phyloP scores from a whole-genome alignment of 345 rosid species.

The Rubroshorea leprosula region DNA sequence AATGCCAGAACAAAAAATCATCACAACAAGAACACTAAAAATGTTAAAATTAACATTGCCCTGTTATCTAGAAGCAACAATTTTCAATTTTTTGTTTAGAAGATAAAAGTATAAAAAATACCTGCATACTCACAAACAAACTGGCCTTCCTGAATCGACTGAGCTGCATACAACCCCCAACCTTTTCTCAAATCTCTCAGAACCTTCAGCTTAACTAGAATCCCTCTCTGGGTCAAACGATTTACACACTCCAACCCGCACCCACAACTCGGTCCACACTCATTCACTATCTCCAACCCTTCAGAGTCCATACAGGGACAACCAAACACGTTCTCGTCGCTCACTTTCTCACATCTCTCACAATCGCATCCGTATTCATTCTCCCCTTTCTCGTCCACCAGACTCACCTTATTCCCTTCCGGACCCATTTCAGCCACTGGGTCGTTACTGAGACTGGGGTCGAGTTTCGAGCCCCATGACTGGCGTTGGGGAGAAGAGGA shows the following conservation, averaged over 20 bases:
- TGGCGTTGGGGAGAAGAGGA: conserved; percentile 36
- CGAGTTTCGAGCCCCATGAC: conserved; percentile 39
- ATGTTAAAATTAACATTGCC: no score
- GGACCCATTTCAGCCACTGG: not conserved
- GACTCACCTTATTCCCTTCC: conserved; percentile 8
- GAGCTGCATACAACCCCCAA: conserved; percentile 75
- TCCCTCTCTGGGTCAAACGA: conserved; percentile 58
- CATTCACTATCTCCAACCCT: conserved; percentile 37
- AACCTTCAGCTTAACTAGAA: conserved; percentile 54
- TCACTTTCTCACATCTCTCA: conserved; percentile 40
- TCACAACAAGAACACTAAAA: no score
- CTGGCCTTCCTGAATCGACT: conserved; percentile 50
- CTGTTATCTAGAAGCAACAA: not conserved
- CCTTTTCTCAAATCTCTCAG: conserved; percentile 62
- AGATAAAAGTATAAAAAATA: conserved; percentile 2
- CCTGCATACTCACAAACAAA: conserved; percentile 91
- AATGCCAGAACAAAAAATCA: no score
- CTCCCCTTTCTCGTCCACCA: conserved; percentile 26
- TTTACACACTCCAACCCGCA: conserved; percentile 58
- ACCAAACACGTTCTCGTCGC: conserved; percentile 11
- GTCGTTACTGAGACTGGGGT: not conserved
- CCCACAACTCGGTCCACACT: conserved; percentile 65
- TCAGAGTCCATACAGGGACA: conserved; percentile 31
- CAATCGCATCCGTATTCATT: conserved; percentile 36
- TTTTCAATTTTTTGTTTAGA: not conserved